Evolutionary conservation across 129 eudicot genomes (phyloP).

Genomic region (Heracleum sosnowskyi): DNA sequence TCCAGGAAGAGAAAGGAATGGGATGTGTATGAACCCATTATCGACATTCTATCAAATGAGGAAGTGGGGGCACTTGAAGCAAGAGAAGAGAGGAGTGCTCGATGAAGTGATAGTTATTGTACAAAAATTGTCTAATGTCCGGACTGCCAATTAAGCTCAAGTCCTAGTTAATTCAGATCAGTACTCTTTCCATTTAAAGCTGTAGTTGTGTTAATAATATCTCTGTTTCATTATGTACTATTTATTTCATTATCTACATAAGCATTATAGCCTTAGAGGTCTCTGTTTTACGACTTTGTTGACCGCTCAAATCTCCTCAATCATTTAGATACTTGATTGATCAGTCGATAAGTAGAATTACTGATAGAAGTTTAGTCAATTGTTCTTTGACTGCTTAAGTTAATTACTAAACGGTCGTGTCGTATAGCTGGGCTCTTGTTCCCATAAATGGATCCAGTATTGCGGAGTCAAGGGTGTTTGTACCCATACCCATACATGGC

Average conservation of each 20-base stretch:
- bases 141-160: not conserved
- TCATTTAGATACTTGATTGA: not conserved
- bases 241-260: not conserved
- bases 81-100: conserved; percentile 50
- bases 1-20: conserved; percentile 89
- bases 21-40: conserved; percentile 87
- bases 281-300: not conserved
- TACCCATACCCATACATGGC: not conserved
- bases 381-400: not conserved
- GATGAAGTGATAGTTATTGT: conserved; percentile 12
- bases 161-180: not conserved
- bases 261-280: not conserved
- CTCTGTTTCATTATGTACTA: not conserved
- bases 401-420: not conserved
- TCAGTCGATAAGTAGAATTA: not conserved
- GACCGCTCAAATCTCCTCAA: not conserved
- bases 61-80: conserved; percentile 90
- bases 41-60: conserved; percentile 83
- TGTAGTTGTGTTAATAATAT: conserved; percentile 4
- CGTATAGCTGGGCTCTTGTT: not conserved
- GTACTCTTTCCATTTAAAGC: not conserved
- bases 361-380: not conserved
- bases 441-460: not conserved
- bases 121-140: not conserved
- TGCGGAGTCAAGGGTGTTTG: not conserved